Evolutionary conservation across 768 basidiomycete species (phyloP).

Genomic region (Tylopilus subfusipes): DNA sequence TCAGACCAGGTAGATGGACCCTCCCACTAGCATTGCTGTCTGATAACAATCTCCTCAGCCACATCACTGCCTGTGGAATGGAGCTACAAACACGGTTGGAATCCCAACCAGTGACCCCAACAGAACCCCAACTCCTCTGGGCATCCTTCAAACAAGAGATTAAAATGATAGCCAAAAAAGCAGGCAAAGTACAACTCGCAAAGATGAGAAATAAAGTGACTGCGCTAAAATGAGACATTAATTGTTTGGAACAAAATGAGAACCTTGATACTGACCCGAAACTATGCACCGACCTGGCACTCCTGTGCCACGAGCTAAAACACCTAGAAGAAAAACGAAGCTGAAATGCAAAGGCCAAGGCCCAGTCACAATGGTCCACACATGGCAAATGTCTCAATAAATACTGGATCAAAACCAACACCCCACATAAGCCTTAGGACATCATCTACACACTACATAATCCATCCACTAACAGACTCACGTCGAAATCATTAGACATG

Average conservation of each 20-base stretch:
- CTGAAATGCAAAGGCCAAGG: not conserved
- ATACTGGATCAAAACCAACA: conserved; percentile 18
- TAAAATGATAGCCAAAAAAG: not conserved
- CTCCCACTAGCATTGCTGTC: not conserved
- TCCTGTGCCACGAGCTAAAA: no score
- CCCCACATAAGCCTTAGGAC: conserved; percentile 15
- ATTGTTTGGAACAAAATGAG: not conserved
- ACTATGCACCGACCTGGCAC: not conserved
- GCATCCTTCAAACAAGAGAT: not conserved
- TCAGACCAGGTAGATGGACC: not conserved
- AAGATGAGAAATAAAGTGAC: not conserved
- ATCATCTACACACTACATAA: conserved; percentile 12
- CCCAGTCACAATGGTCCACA: not conserved
- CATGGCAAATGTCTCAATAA: conserved; percentile 6
- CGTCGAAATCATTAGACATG: conserved; percentile 26
- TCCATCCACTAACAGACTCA: not conserved
- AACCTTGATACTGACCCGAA: no score
- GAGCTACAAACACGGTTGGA: not conserved
- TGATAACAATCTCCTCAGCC: accelerated
- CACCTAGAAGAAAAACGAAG: not conserved
- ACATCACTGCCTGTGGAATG: not conserved
- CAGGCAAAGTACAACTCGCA: not conserved
- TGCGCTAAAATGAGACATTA: not conserved
- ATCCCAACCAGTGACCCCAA: not conserved
- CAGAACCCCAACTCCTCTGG: not conserved